Evolutionary conservation across 148 eudicot genomes (phyloP).

Genomic region (Rhododendron molle): DNA sequence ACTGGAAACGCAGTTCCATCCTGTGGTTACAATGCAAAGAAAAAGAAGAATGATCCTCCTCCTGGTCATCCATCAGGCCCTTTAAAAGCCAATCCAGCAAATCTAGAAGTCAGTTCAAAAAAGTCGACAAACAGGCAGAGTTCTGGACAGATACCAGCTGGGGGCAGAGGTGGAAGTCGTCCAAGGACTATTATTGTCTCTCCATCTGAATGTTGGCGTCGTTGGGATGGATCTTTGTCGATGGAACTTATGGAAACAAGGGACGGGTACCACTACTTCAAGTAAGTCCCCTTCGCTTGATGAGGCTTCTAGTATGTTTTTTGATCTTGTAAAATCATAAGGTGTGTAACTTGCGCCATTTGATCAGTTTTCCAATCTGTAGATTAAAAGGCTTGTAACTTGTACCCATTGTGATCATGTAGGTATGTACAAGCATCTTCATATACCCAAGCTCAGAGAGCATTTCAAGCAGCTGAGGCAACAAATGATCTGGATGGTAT

Average conservation of each 20-base stretch:
- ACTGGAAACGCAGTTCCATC: too few relatives aligned
- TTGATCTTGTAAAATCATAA: too few relatives aligned
- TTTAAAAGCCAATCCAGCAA: too few relatives aligned
- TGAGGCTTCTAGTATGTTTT: too few relatives aligned
- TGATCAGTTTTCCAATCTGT: constrained; percentile 11
- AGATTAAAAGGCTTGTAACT: background rate
- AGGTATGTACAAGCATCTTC: constrained; percentile 74
- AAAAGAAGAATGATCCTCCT: too few relatives aligned
- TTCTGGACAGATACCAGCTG: constrained; percentile 61
- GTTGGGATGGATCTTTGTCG: constrained; percentile 88
- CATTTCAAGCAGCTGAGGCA: constrained; percentile 76
- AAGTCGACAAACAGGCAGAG: constrained; percentile 50
- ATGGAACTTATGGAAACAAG: constrained; percentile 49
- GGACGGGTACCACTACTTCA: too few relatives aligned
- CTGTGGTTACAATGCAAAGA: too few relatives aligned
- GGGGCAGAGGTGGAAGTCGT: constrained; percentile 67
- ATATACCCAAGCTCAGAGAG: constrained; percentile 65
- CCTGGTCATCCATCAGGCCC: too few relatives aligned
- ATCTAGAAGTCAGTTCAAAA: constrained; percentile 41
- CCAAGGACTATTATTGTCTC: constrained; percentile 69
- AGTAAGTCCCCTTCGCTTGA: too few relatives aligned
- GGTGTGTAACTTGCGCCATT: constrained; percentile 2
- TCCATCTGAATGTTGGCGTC: constrained; percentile 82
- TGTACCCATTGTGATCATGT: constrained; percentile 16
- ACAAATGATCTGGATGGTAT: constrained; percentile 76